phyloP scores from a whole-genome alignment of 345 rosid species.

The Populus alba region DNA sequence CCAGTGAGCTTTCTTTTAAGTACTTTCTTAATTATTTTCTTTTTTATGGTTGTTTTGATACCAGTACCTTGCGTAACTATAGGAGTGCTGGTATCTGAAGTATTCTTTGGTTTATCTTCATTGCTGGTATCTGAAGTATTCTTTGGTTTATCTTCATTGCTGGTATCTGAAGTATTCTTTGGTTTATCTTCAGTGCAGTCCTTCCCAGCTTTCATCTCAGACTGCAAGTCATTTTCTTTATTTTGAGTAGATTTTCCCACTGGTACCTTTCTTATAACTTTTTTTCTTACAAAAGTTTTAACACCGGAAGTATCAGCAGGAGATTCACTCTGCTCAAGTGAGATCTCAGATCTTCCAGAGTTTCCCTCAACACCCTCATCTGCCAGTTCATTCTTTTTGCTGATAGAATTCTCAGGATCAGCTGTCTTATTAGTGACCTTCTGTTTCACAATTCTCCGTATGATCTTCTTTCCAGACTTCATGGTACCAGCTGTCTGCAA shows the following conservation, averaged over 20 bases:
- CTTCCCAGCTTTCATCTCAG: constrained; percentile 40
- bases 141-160: constrained; percentile 28
- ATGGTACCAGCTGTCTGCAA: constrained; percentile 40
- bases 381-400: constrained; percentile 40
- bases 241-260: constrained; percentile 29
- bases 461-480: constrained; percentile 66
- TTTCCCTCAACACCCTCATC: constrained; percentile 43
- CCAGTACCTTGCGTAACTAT: constrained; percentile 39
- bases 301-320: constrained; percentile 33
- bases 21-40: constrained; percentile 79
- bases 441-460: constrained; percentile 74
- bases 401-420: constrained; percentile 30
- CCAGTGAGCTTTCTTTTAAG: constrained; percentile 63
- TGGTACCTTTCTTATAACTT: constrained; percentile 48
- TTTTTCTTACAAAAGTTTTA: constrained; percentile 53
- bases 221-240: constrained; percentile 36
- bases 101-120: constrained; percentile 48
- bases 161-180: too few relatives aligned
- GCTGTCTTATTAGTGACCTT: constrained; percentile 48
- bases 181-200: constrained; percentile 35
- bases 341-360: constrained; percentile 38
- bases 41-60: constrained; percentile 59
- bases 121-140: not conserved
- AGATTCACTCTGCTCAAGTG: constrained; percentile 43
- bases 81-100: constrained; percentile 34